Conservation (phyloP, 148 eudicot species). For the Polygonum maritimum region DNA sequence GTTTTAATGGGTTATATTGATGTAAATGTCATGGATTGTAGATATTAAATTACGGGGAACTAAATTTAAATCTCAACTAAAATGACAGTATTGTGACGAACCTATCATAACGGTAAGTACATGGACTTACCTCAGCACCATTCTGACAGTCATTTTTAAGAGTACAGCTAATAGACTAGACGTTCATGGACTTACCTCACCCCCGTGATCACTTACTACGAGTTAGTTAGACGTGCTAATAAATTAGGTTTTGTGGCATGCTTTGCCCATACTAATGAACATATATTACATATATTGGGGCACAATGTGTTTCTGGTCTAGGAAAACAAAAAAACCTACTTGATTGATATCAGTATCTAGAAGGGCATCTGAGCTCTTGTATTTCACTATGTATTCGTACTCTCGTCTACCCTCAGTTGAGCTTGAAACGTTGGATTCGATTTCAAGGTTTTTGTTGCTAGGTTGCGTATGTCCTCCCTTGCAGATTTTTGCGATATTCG, state of each 20-base stretch:
- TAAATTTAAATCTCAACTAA: too few species aligned
- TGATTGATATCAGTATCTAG: neutral
- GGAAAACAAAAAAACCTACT: neutral
- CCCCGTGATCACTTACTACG: too few species aligned
- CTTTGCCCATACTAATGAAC: neutral
- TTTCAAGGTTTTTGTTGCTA: conserved; percentile 65
- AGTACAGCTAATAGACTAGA: too few species aligned
- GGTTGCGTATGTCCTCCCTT: conserved; percentile 83
- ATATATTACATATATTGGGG: neutral
- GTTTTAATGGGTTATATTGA: neutral
- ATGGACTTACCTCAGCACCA: too few species aligned
- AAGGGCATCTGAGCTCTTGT: too few species aligned
- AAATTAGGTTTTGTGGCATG: neutral
- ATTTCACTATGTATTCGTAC: neutral
- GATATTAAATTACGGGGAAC: too few species aligned
- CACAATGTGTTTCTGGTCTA: neutral
- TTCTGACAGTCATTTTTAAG: too few species aligned
- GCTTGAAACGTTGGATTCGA: conserved; percentile 44
- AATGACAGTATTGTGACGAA: too few species aligned
- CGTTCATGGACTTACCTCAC: too few species aligned
- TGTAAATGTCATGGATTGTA: too few species aligned
- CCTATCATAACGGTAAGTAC: neutral
- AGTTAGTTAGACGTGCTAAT: neutral
- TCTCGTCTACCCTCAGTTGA: conserved; percentile 16
- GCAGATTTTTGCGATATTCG: conserved; percentile 64